Conservation (phyloP, 495 filamentous ascomycete genomes). For the Cetradonia linearis region DNA sequence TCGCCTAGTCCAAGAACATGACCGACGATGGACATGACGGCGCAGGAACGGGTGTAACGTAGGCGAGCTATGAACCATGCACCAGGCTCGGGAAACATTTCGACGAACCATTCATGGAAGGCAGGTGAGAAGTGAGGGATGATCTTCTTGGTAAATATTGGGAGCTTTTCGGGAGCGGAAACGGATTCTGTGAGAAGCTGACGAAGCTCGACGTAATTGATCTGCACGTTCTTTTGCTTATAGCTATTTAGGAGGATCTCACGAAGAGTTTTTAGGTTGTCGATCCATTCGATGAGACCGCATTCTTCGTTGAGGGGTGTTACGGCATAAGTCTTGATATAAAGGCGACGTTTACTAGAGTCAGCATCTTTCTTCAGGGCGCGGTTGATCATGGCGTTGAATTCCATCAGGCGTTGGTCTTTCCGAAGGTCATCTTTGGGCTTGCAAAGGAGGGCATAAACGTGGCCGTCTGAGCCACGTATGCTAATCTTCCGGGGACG, state of each 20-base stretch:
- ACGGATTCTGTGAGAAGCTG: constrained; percentile 48
- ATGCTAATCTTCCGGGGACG: constrained; percentile 86
- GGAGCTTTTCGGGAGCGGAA: constrained; percentile 41
- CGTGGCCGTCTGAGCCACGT: constrained; percentile 74
- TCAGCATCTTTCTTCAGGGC: constrained; percentile 84
- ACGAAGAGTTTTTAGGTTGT: constrained; percentile 83
- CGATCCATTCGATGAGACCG: constrained; percentile 98
- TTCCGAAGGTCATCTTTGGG: constrained; percentile 96
- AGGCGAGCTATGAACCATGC: constrained; percentile 88
- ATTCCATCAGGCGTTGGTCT: constrained; percentile 97
- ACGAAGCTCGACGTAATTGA: constrained; percentile 52
- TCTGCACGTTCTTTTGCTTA: constrained; percentile 52
- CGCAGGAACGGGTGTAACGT: constrained; percentile 82
- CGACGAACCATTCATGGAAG: constrained; percentile 88
- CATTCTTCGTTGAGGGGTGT: constrained; percentile 97
- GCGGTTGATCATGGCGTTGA: constrained; percentile 95
- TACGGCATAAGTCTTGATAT: constrained; percentile 94
- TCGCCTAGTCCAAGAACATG: constrained; percentile 91
- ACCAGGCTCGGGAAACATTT: constrained; percentile 85
- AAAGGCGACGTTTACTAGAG: constrained; percentile 70
- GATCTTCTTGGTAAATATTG: constrained; percentile 61
- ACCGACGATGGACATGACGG: constrained; percentile 96
- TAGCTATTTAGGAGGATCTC: constrained; percentile 79
- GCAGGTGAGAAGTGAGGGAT: constrained; percentile 60
- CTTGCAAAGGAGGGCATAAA: constrained; percentile 87